Evolutionary conservation across 1,284 basidiomycete genomes (phyloP).

Genomic region (Ceratobasidium sp.): DNA sequence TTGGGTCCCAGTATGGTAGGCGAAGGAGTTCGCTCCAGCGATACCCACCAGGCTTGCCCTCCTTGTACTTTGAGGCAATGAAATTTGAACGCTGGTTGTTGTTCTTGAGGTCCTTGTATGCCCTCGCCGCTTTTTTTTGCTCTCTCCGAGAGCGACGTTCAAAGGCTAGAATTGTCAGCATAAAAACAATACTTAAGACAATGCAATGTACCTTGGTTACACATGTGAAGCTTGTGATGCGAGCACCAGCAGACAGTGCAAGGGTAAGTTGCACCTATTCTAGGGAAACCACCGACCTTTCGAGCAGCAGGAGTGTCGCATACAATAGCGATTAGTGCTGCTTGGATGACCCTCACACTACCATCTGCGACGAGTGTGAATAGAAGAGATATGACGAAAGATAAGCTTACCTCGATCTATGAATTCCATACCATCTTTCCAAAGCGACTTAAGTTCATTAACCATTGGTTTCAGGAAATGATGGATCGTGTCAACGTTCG

Average conservation of each 20-base stretch:
- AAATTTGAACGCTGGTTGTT: background rate
- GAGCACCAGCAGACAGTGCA: slow-evolving; percentile 15
- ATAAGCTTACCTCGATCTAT: background rate
- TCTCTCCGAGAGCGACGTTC: background rate
- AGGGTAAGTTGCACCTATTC: background rate
- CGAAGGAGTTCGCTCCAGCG: slow-evolving; percentile 34
- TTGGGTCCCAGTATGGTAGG: slow-evolving; percentile 45
- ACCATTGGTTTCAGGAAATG: slow-evolving; percentile 13
- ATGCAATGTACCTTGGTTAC: background rate
- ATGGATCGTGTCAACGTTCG: slow-evolving; percentile 12
- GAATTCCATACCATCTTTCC: background rate
- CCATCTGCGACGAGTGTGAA: background rate
- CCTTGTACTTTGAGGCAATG: background rate
- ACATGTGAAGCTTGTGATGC: background rate
- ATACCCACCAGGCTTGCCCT: slow-evolving; percentile 15
- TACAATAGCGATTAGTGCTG: background rate
- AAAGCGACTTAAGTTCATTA: background rate
- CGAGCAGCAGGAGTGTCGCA: slow-evolving; percentile 4
- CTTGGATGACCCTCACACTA: background rate
- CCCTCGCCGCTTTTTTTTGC: background rate
- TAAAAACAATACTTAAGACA: background rate
- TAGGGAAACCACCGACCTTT: slow-evolving; percentile 3
- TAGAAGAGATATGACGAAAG: too few relatives aligned
- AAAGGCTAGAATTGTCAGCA: too few relatives aligned
- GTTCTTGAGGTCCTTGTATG: background rate